Base-by-base conservation (phyloP, 768 basidiomycete genomes). In the Boletus tomentosulus region DNA sequence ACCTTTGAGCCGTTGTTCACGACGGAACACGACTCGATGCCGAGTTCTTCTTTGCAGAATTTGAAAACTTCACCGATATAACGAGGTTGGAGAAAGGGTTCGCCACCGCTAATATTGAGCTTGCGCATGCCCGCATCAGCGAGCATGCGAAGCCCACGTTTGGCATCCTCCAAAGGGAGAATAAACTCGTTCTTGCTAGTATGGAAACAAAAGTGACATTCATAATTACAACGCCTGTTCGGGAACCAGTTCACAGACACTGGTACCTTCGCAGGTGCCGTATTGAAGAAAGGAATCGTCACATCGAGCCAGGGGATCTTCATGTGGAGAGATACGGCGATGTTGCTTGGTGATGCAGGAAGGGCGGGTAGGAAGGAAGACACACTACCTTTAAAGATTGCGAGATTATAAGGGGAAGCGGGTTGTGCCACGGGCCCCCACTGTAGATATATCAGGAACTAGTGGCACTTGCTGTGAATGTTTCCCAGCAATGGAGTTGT, bases 171-270 rank as follows among this genome's bases (percentile, higher is more conserved):
- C 11, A 76, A 37, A 2, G 68, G 66, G 5, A 76, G 64, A 16
- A 74, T 71, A 11, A 59, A 61, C 3, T 66, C 49, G n/a, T 69
- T 72, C 13, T 66, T 73, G 45, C 58, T 64, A 1, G 75, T 77
- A 35, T 76, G 75, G 44, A 77, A 76, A 55, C 75, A 76, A 48
- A 76, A 75, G 4, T 69, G 63, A 33, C 74, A 74, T 7, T 64
- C 55, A 24, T 76, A 76, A 35, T 76, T 76, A 42, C 65, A 66
- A 1, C 58, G 52, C 16, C 65, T 50, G 22, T 60, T 59, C 0
- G 65, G 66, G 22, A 66, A 66, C 65, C 66, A 66, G 46, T 66
- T 66, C 3, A 66, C 66, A 1, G 65, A 66, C 1, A 66, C 54
- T 16, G 65, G 65, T 3, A 56, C 52, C 43, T 35, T 42, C 2